phyloP scores from a whole-genome alignment of 257 asterid species.

The Leptodermis oblonga region DNA sequence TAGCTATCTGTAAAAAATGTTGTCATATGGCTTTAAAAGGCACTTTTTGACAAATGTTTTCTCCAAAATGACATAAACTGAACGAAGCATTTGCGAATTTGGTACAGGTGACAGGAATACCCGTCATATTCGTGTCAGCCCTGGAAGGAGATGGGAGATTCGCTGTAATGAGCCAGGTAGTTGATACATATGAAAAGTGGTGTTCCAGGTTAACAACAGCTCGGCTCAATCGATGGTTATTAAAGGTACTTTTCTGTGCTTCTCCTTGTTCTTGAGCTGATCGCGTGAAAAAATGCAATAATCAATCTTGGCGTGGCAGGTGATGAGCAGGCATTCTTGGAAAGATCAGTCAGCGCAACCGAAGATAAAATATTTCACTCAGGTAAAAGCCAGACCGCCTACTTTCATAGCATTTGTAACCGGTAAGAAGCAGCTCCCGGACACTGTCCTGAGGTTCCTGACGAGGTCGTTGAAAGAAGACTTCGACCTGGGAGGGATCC shows the following conservation, averaged over 20 bases:
- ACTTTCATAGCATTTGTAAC: slow-evolving; percentile 84
- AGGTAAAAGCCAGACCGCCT: slow-evolving; percentile 95
- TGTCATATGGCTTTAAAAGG: background rate
- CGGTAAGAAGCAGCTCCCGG: slow-evolving; percentile 58
- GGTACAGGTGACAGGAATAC: slow-evolving; percentile 51
- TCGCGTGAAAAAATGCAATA: background rate
- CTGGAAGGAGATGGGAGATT: slow-evolving; percentile 72
- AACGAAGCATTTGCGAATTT: background rate
- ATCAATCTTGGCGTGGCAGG: slow-evolving; percentile 34
- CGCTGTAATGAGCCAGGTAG: slow-evolving; percentile 69
- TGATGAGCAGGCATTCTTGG: slow-evolving; percentile 97
- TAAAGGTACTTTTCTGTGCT: slow-evolving; percentile 43
- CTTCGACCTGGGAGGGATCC: slow-evolving; percentile 90
- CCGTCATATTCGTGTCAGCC: slow-evolving; percentile 88
- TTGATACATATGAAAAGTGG: slow-evolving; percentile 82
- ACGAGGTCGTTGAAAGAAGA: slow-evolving; percentile 83
- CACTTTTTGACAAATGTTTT: background rate
- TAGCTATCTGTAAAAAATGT: background rate
- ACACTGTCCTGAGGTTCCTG: slow-evolving; percentile 77
- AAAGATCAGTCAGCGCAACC: slow-evolving; percentile 90
- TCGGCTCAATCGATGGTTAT: slow-evolving; percentile 82
- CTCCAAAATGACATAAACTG: background rate
- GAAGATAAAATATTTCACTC: slow-evolving; percentile 88
- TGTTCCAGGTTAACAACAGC: slow-evolving; percentile 81
- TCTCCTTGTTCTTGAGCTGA: background rate